A percentile compares a stretch with the other conserved stretches of the same genome.
phyloP scores from a whole-genome alignment of 116 monocot species.

The Zostera marina region DNA sequence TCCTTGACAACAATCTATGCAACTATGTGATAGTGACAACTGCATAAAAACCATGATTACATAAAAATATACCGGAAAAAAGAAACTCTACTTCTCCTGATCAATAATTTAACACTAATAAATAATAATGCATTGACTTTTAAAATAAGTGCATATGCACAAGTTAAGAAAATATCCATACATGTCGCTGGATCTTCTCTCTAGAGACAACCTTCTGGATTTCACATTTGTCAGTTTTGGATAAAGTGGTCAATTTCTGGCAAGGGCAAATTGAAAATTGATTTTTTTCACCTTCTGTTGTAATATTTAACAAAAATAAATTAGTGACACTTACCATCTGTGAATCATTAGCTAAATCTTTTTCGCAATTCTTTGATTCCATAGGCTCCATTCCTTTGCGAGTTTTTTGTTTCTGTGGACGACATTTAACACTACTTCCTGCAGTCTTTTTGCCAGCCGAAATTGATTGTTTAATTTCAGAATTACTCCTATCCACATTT shows the following conservation, averaged over 20 bases:
- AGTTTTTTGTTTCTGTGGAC: slow-evolving; percentile 1
- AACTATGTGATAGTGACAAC: not conserved
- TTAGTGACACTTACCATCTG: not conserved
- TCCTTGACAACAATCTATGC: no score
- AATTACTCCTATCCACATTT: not conserved
- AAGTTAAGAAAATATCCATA: no score
- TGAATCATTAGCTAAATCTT: not conserved
- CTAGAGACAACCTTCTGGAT: slow-evolving; percentile 1
- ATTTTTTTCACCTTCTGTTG: not conserved
- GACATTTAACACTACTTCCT: not conserved
- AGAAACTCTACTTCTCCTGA: not conserved
- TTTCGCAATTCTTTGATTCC: not conserved
- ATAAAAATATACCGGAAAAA: not conserved
- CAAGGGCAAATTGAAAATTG: not conserved
- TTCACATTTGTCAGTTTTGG: not conserved
- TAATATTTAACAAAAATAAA: not conserved
- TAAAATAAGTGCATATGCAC: no score
- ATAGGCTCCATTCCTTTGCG: not conserved
- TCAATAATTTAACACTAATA: not conserved
- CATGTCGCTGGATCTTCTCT: not conserved
- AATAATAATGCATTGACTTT: no score
- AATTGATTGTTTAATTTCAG: not conserved
- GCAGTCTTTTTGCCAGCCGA: not conserved
- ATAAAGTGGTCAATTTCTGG: not conserved
- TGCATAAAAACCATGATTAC: not conserved